Base-by-base conservation (phyloP, 169 alveolate species). In the Eimeria acervulina region DNA sequence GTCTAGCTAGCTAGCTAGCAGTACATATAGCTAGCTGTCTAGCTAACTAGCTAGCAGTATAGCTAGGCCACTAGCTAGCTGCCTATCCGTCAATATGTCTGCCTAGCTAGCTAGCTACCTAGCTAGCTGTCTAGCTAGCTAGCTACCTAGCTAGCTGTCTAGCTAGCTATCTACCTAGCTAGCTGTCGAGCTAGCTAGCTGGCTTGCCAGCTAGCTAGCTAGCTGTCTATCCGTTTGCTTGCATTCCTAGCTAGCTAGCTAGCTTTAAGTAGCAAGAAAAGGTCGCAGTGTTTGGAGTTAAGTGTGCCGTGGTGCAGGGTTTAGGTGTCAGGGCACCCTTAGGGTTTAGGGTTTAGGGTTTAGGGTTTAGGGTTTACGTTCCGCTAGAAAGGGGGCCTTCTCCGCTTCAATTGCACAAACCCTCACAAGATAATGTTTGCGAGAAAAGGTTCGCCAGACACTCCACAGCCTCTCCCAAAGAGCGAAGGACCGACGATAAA, bases 361-460 rank as follows among this genome's bases (percentile, higher is more conserved):
- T 68, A 68, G 80, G 80, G 80, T 68, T 68, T 68, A 68, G 80
- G 80, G 63, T 31, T 44, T 33, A 90, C 95, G 51, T 47, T 90
- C 95, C 5, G 76, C 5, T 52, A 90, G 95, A n/a, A 90, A 90
- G 28, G 95, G 89, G 38, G 95, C 55, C 74, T 90, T 90, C 78
- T 90, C 95, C 26, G 95, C 95, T 61, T 90, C 74, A 40, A 90
- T 68, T 19, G 78, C 61, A 51, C 78, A n/a, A 40, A 80, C 78
- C 38, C 95, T 80, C 21, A 90, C 36, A 51, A 28, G 40, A 28
- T 70, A 13, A 52, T 90, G 31, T 40, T 72, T 51, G 2, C 12
- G n/a, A 3, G 90, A 76, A 12, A 90, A 33, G 15, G 70, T 66
- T 12, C 42, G 4, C 52, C 78, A 55, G 0, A 80, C 61, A 2